Conservation (phyloP, 1,139 yeast genomes). For the Scheffersomyces illinoinensis region DNA sequence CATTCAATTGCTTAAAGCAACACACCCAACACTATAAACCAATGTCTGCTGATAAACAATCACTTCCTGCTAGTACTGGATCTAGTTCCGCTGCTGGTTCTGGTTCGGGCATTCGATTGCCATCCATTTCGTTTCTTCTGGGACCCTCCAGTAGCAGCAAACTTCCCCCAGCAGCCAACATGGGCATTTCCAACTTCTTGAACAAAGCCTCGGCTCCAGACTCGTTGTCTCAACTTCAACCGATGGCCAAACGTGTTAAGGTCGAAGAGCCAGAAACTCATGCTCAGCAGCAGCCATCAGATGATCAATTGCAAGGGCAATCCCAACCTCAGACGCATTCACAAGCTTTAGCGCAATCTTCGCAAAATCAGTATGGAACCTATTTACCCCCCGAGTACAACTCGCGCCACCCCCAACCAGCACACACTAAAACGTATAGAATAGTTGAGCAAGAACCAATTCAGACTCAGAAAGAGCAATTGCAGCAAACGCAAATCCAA, state of each 20-base stretch:
- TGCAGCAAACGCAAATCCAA: neutral
- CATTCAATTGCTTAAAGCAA: neutral
- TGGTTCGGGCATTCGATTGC: slow-evolving; percentile 20
- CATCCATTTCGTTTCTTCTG: slow-evolving; percentile 31
- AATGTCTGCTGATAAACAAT: neutral
- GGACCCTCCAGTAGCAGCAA: slow-evolving; percentile 14
- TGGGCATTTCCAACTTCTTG: slow-evolving; percentile 20
- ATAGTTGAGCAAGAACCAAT: neutral
- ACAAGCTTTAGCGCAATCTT: neutral
- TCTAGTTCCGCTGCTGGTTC: neutral
- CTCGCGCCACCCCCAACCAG: neutral
- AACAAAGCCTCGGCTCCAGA: slow-evolving; percentile 7
- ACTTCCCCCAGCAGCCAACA: slow-evolving; percentile 19
- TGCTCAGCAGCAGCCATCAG: neutral
- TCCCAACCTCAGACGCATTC: neutral
- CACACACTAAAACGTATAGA: neutral
- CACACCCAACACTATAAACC: neutral
- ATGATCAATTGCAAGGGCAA: neutral
- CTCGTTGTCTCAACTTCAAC: neutral
- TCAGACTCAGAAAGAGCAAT: neutral
- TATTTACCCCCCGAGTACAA: neutral
- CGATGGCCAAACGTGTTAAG: neutral
- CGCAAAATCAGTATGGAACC: neutral
- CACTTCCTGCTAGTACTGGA: neutral
- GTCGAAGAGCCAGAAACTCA: neutral